Evolutionary conservation across 2,329 filamentous ascomycete genomes (phyloP), one percentile per base, ranked within the genome.

Genomic region (Trichoderma asperellum): DNA sequence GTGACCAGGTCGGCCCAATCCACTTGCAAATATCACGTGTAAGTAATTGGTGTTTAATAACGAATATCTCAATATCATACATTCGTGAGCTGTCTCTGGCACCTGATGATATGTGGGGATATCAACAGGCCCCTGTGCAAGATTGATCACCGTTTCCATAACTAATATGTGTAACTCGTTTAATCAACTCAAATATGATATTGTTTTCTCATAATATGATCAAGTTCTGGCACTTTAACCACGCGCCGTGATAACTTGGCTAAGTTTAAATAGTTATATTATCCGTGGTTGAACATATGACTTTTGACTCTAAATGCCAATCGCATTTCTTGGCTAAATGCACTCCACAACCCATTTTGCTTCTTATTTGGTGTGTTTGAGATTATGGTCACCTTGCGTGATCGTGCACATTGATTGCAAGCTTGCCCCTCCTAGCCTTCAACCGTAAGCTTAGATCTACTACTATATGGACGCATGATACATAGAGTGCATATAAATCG

Each of bases 1-100:
- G 85, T 88, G 5, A 86, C 81, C 1, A 89, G 81, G 68, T 89
- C 86, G 1, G 86, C 84, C 85, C 86, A 89, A 34, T 80, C 79
- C 55, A 83, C 74, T 77, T 47, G 2, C 27, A 55, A 16, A 55
- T 3, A 4, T 29, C 5, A 55, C 52, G 29, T 27, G 52, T 55
- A 2, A 55, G 24, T 55, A 29, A 29, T 29, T 2, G 24, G 14
- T 29, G 12, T 32, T 24, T 55, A 16, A 29, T 18, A 16, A 24
- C 7, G 34, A 14, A 68, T 43, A 29, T 11, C 35, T 14, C 24
- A 55, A 5, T 24, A 21, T 27, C 21, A 74, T 68, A 68, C 74
- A 35, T 73, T 74, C 37, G 76, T 78, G 83, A 80, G 71, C 83
- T 77, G 68, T 68, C 55, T 68, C 65, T 16, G 65, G 65, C 21